Evolutionary conservation across 192 early-diverging fungal genomes (phyloP), one percentile per base, ranked within the genome.

Genomic region (Coemansia sp.): DNA sequence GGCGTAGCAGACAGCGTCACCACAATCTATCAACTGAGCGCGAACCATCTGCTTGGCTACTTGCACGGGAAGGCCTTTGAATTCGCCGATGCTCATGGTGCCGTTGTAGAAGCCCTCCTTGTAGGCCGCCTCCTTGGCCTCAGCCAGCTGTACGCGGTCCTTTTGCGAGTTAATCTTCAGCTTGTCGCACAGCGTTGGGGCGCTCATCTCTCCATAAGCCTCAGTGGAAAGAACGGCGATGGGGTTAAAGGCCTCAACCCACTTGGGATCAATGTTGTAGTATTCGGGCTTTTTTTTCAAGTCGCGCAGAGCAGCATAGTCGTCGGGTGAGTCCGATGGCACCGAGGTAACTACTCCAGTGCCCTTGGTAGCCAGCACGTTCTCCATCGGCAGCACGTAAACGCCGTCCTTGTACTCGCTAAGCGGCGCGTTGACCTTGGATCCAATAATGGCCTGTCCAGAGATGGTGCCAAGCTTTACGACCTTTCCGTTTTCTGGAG

Each of bases 301-400:
- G 74, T 99, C 97, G 74, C 88, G 87, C 69, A 98, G 84, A 41
- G 96, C 88, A 31, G 94, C 90, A 82, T 83, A 98, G 85, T 99
- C 98, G 76, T 97, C 95, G 12, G 98, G 98, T 37, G 98, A 97
- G 68, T 99, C 98, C 0, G 96, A 98, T 34, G 98, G 98, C 32
- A 99, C 98, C 7, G 98, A 99, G 0, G 96, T 98, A 37, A 98
- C 96, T 27, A 99, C 95, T 62, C 98, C 98, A 1, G 98, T 99
- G 68, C 98, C 98, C 87, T 96, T 99, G 57, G 91, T 94, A 38
- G 92, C 89, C 50, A 97, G 83, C 23, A 99, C 95, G 50, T 92
- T 94, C 27, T 98, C 98, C 95, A 98, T 97, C 27, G 98, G 98
- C 61, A 99, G 87, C 58, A 96, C 93, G 69, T 94, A 99, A 21